Percentiles rank a stretch among this genome's conserved stretches.
phyloP scores from a whole-genome alignment of 805 yeast species.

The Maudiozyma serrabonitensis region DNA sequence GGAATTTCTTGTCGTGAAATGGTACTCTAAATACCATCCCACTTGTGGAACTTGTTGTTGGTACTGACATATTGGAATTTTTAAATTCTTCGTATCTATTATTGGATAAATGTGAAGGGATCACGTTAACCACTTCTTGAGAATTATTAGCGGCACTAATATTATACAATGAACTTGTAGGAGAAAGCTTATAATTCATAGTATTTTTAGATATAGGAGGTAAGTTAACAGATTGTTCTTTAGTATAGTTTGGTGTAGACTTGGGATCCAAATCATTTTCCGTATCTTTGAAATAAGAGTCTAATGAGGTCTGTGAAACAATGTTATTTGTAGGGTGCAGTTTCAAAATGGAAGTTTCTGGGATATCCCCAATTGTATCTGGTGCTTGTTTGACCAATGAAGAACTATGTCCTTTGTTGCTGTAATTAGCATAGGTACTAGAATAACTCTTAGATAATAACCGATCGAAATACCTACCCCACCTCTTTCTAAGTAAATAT shows the following conservation, averaged over 20 bases:
- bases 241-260: background rate
- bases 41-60: conserved; percentile 20
- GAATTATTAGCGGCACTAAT: background rate
- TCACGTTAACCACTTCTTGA: background rate
- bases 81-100: conserved; percentile 3
- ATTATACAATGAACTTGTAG: conserved; percentile 1
- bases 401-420: conserved; percentile 12
- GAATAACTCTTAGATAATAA: conserved; percentile 56
- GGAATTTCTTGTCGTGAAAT: conserved; percentile 40
- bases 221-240: background rate
- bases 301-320: background rate
- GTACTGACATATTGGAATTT: background rate
- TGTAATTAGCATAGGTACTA: conserved; percentile 35
- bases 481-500: conserved; percentile 53
- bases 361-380: background rate
- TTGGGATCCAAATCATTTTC: background rate
- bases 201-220: background rate
- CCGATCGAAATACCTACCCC: conserved; percentile 66
- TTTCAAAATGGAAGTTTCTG: background rate
- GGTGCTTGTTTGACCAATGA: conserved; percentile 5
- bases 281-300: background rate
- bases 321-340: background rate
- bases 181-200: conserved; percentile 3
- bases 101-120: background rate
- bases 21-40: conserved; percentile 52